Conservation (phyloP, 108 stramenopile genomes). For the Nannochloropsis oceanica region DNA sequence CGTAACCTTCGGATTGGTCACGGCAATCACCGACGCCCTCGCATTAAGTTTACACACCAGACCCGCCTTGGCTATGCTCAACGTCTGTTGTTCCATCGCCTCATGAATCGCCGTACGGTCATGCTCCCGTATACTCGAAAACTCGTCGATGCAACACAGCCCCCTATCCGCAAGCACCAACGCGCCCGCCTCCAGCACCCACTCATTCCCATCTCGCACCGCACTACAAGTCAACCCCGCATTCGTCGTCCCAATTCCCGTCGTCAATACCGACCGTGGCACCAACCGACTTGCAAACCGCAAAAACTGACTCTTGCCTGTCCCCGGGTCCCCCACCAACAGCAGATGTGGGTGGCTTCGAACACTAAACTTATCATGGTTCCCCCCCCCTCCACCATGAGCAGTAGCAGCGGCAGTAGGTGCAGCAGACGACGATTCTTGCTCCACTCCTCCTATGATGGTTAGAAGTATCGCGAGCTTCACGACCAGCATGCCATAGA, state of each 20-base stretch:
- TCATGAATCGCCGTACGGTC: slow-evolving; percentile 81
- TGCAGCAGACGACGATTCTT: neutral
- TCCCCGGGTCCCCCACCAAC: slow-evolving; percentile 38
- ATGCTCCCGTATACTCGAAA: slow-evolving; percentile 32
- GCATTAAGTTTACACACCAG: slow-evolving; percentile 88
- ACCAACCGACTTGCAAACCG: slow-evolving; percentile 77
- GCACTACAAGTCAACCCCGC: slow-evolving; percentile 98
- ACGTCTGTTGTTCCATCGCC: slow-evolving; percentile 97
- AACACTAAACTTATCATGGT: neutral
- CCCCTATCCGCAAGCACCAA: slow-evolving; percentile 87
- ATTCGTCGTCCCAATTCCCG: slow-evolving; percentile 87
- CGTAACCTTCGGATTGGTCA: slow-evolving; percentile 69
- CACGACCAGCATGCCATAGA: slow-evolving; percentile 79
- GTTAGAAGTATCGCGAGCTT: slow-evolving; percentile 84
- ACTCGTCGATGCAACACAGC: slow-evolving; percentile 94
- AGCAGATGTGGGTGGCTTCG: neutral
- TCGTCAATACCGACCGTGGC: slow-evolving; percentile 81
- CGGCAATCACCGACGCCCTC: slow-evolving; percentile 75
- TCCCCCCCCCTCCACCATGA: too few species aligned
- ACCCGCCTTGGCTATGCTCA: slow-evolving; percentile 90
- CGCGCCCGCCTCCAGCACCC: slow-evolving; percentile 89
- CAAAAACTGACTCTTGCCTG: slow-evolving; percentile 74
- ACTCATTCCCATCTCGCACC: slow-evolving; percentile 75
- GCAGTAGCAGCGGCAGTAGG: too few species aligned
- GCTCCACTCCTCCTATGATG: slow-evolving; percentile 65